Percentiles rank a stretch among this genome's conserved stretches.
These are phyloP conservation scores for Penicillium chermesinum DNA, from an alignment of 495 filamentous ascomycete species.

Conservation along the genomic window DNA sequence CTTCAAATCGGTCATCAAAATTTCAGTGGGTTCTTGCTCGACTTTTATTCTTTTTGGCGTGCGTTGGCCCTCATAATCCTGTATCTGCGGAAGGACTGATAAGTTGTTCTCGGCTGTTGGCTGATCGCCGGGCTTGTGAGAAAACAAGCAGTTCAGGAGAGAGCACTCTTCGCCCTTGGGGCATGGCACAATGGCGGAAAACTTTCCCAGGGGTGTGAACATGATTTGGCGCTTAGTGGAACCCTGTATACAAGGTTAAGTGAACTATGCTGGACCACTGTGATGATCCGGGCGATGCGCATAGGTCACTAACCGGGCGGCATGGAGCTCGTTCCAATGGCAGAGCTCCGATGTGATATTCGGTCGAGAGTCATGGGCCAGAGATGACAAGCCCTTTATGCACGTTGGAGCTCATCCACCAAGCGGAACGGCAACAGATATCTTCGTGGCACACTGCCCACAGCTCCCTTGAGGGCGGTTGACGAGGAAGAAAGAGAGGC, in stretches of 20 bases:
- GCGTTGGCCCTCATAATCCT: neutral
- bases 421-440: neutral
- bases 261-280: no score
- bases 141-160: constrained; percentile 58
- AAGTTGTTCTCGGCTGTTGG: neutral
- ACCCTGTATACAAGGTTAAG: neutral
- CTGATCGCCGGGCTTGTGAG: constrained; percentile 31
- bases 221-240: constrained; percentile 35
- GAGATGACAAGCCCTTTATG: neutral
- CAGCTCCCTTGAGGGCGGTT: neutral
- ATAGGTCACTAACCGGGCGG: neutral
- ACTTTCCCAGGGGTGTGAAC: constrained; percentile 60
- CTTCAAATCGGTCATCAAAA: constrained; percentile 51
- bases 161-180: constrained; percentile 53
- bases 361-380: neutral
- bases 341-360: no score
- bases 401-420: neutral
- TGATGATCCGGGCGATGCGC: neutral
- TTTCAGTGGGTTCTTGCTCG: constrained; percentile 19
- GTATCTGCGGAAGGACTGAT: neutral
- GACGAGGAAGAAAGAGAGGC: neutral
- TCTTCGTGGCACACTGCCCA: neutral
- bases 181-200: constrained; percentile 62
- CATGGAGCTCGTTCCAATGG: no score
- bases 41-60: constrained; percentile 6